These are phyloP conservation scores for Nakazawaea anatomiae DNA, from an alignment of 805 yeast species.

Conservation along the genomic window DNA sequence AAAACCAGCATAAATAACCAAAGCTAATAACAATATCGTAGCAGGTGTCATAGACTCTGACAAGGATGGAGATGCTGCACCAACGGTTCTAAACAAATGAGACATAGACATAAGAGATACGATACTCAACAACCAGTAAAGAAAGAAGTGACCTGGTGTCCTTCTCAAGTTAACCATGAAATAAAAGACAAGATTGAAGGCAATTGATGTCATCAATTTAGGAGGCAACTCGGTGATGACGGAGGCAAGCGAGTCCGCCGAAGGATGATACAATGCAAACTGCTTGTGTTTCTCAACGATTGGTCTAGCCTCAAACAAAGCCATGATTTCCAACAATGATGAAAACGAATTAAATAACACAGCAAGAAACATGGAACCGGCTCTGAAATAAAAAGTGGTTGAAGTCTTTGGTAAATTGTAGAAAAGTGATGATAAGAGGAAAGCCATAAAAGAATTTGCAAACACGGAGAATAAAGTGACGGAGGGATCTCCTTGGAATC, in stretches of 20 bases:
- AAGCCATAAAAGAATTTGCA: constrained; percentile 46
- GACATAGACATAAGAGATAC: constrained; percentile 41
- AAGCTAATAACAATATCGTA: constrained; percentile 44
- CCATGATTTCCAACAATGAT: constrained; percentile 40
- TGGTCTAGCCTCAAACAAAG: constrained; percentile 44
- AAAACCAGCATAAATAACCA: constrained; percentile 57
- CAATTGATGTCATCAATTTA: constrained; percentile 39
- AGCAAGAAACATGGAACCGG: constrained; percentile 57
- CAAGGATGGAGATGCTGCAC: constrained; percentile 42
- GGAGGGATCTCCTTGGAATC: constrained; percentile 40
- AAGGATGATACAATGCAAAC: constrained; percentile 66
- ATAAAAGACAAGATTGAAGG: constrained; percentile 44
- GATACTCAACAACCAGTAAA: constrained; percentile 37
- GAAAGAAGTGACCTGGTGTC: constrained; percentile 49
- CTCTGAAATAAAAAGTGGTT: constrained; percentile 54
- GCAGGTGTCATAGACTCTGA: constrained; percentile 27
- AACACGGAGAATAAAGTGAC: constrained; percentile 29
- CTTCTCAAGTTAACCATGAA: constrained; percentile 49
- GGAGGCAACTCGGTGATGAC: constrained; percentile 59
- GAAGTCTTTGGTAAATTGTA: constrained; percentile 47
- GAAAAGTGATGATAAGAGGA: constrained; percentile 58
- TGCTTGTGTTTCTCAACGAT: constrained; percentile 65
- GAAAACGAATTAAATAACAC: constrained; percentile 45
- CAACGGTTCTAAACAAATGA: constrained; percentile 48
- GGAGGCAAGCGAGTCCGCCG: constrained; percentile 65